These are phyloP conservation scores for Leccinum pellstonianum DNA, from an alignment of 768 basidiomycete species.

Conservation along the genomic window DNA sequence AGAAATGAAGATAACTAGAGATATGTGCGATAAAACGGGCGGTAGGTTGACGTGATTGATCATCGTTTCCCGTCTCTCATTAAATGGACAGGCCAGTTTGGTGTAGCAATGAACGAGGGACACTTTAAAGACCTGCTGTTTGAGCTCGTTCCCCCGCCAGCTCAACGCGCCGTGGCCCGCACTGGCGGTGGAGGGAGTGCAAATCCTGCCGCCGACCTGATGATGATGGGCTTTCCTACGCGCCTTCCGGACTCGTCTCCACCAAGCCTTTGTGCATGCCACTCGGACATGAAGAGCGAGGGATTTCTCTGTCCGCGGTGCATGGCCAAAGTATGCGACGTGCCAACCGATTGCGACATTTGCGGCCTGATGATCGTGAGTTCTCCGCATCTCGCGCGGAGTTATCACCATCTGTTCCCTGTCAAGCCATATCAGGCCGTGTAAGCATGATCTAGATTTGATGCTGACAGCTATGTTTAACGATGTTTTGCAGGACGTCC, in stretches of 20 bases:
- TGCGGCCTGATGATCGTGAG: conserved; percentile 98
- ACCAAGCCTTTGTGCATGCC: conserved; percentile 88
- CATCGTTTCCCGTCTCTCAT: conserved; percentile 11
- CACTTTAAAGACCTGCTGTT: conserved; percentile 96
- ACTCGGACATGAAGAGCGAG: conserved; percentile 86
- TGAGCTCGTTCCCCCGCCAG: conserved; percentile 93
- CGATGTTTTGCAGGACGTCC: conserved; percentile 34
- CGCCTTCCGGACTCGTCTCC: conserved; percentile 82
- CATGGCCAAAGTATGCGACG: conserved; percentile 90
- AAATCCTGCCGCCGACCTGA: conserved; percentile 81
- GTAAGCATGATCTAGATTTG: conserved; percentile 48
- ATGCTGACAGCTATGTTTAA: conserved; percentile 4
- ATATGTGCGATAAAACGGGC: conserved; percentile 87
- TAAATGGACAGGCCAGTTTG: conserved; percentile 66
- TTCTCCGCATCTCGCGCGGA: conserved; percentile 94
- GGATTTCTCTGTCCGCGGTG: conserved; percentile 97
- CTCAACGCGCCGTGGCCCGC: conserved; percentile 60
- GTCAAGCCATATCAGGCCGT: conserved; percentile 82
- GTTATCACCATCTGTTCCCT: conserved; percentile 94
- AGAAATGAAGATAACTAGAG: conserved; percentile 97
- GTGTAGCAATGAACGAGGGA: conserved; percentile 97
- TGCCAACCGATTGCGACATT: conserved; percentile 96
- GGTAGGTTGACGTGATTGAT: conserved; percentile 45
- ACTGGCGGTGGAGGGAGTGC: conserved; percentile 43
- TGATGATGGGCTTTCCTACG: conserved; percentile 99